These are phyloP conservation scores for Cucumis hystrix DNA, from an alignment of 306 rosid species.

Conservation along the genomic window DNA sequence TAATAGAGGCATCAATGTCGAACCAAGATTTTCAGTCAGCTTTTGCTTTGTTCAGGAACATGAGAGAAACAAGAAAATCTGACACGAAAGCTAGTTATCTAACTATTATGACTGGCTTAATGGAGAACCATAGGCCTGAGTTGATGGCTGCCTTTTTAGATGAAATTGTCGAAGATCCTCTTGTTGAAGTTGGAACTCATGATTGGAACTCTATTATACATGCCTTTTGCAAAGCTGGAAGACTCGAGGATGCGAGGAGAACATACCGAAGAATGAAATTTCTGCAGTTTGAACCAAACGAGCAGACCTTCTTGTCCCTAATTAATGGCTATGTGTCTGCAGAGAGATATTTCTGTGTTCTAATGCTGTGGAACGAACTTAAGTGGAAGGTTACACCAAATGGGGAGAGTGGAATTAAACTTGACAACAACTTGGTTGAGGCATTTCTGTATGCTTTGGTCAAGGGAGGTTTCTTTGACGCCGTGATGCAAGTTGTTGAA, in stretches of 20 bases:
- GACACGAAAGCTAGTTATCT: slow-evolving; percentile 81
- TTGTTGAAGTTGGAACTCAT: slow-evolving; percentile 74
- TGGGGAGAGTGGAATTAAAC: slow-evolving; percentile 52
- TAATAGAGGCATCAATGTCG: slow-evolving; percentile 74
- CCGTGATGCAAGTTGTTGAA: slow-evolving; percentile 93
- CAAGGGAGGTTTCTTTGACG: slow-evolving; percentile 95
- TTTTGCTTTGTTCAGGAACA: slow-evolving; percentile 66
- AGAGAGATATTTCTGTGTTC: slow-evolving; percentile 66
- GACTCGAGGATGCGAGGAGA: slow-evolving; percentile 88
- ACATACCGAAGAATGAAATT: slow-evolving; percentile 85
- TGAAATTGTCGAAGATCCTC: slow-evolving; percentile 86
- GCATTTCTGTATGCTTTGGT: slow-evolving; percentile 83
- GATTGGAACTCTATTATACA: slow-evolving; percentile 96
- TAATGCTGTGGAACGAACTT: slow-evolving; percentile 92
- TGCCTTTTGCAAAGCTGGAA: slow-evolving; percentile 85
- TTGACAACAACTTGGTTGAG: slow-evolving; percentile 65
- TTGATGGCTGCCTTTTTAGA: slow-evolving; percentile 95
- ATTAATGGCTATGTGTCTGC: slow-evolving; percentile 68
- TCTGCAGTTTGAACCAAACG: slow-evolving; percentile 76
- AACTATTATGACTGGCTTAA: slow-evolving; percentile 88
- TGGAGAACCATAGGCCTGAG: slow-evolving; percentile 90
- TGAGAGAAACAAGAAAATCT: slow-evolving; percentile 67
- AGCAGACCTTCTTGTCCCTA: slow-evolving; percentile 74
- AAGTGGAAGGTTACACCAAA: slow-evolving; percentile 44
- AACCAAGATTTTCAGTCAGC: slow-evolving; percentile 90